These are phyloP conservation scores for Pseudocercospora crystallina DNA, from an alignment of 2,329 filamentous ascomycete genomes.

Conservation along the genomic window DNA sequence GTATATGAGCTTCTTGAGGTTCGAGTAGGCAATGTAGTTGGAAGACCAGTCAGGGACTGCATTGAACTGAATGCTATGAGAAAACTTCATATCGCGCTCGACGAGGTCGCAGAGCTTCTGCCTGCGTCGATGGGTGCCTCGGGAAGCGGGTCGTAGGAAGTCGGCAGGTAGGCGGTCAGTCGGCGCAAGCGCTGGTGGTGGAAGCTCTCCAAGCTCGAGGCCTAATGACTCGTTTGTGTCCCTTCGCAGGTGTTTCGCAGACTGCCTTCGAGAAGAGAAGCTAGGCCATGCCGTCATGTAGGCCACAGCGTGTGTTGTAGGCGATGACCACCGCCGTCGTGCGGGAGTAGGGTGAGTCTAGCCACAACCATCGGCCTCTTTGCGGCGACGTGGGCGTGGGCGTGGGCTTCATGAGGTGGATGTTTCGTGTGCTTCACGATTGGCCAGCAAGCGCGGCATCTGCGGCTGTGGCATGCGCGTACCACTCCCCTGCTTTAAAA, in stretches of 20 bases:
- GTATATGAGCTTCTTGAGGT: slow-evolving; percentile 98
- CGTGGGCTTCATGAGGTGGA: too few species aligned
- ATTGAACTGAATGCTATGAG: slow-evolving; percentile 98
- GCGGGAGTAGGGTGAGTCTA: too few species aligned
- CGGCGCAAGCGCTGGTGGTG: slow-evolving; percentile 21
- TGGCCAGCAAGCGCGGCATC: too few species aligned
- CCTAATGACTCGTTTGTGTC: slow-evolving; percentile 9
- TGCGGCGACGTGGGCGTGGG: too few species aligned
- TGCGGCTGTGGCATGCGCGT: too few species aligned
- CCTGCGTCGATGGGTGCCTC: slow-evolving; percentile 25
- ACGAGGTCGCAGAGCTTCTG: slow-evolving; percentile 71
- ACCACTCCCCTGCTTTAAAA: too few species aligned
- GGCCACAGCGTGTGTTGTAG: background rate
- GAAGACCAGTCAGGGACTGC: slow-evolving; percentile 99
- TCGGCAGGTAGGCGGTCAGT: background rate
- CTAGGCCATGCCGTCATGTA: slow-evolving; percentile 9
- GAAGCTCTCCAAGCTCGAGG: slow-evolving; percentile 31
- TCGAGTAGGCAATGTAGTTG: slow-evolving; percentile 97
- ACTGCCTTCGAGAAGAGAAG: slow-evolving; percentile 2
- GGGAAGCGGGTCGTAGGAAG: slow-evolving; percentile 15
- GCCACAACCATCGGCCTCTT: too few species aligned
- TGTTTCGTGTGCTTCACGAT: too few species aligned
- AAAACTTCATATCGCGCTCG: slow-evolving; percentile 97
- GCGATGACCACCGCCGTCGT: too few species aligned
- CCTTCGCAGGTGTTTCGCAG: background rate